These are phyloP conservation scores for Lasiodiplodia sp. DNA, from an alignment of 2,329 filamentous ascomycete species.

Conservation along the genomic window DNA sequence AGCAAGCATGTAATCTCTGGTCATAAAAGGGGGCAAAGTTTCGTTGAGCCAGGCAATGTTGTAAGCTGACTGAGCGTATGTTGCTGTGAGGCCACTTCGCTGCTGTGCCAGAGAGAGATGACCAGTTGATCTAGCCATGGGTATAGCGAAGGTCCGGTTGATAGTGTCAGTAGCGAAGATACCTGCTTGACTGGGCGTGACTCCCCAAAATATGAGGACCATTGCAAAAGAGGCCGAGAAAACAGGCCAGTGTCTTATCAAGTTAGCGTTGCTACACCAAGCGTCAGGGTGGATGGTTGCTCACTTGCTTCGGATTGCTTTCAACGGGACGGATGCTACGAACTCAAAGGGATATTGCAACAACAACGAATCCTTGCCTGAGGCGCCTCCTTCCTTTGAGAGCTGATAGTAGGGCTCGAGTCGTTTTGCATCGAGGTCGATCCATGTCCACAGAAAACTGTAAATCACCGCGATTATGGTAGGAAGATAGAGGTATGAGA, in stretches of 20 bases:
- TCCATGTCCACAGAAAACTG: constrained; percentile 65
- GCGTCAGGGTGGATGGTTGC: neutral
- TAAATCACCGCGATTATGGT: constrained; percentile 64
- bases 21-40: constrained; percentile 53
- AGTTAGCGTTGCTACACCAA: neutral
- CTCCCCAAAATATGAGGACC: constrained; percentile 61
- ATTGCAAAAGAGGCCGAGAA: constrained; percentile 58
- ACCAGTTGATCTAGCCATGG: constrained; percentile 36
- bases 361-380: constrained; percentile 56
- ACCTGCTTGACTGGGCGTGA: constrained; percentile 65
- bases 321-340: constrained; percentile 53
- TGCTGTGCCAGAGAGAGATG: constrained; percentile 44
- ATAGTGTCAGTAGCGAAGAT: constrained; percentile 56
- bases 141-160: neutral
- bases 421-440: constrained; percentile 66
- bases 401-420: constrained; percentile 68
- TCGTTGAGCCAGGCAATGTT: constrained; percentile 58
- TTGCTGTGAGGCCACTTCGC: constrained; percentile 39
- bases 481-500: constrained; percentile 61
- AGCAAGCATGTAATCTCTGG: constrained; percentile 50
- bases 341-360: constrained; percentile 64
- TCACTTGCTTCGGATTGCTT: constrained; percentile 45
- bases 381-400: constrained; percentile 55
- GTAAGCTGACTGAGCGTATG: constrained; percentile 56
- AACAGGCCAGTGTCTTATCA: constrained; percentile 60